A percentile compares a stretch with the other conserved stretches of the same genome.
Evolutionary conservation across 495 filamentous ascomycete genomes (phyloP).

Genomic region (Cercophora scortea): DNA sequence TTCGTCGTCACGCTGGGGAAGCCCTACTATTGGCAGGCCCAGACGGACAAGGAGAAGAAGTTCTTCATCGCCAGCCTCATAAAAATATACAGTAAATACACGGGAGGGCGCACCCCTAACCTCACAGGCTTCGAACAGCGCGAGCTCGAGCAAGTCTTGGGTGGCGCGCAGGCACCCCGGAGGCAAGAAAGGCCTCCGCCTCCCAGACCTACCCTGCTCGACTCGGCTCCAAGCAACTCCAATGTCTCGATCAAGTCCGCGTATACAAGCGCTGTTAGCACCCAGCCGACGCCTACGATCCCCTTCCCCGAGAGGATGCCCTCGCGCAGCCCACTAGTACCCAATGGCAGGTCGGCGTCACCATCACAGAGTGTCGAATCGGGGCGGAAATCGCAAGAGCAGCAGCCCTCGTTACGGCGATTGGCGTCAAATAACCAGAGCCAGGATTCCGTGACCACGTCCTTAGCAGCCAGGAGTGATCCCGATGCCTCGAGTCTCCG

Average conservation of each 20-base stretch:
- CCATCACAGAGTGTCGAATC: constrained; percentile 40
- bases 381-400: constrained; percentile 29
- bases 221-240: constrained; percentile 17
- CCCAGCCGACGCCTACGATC: constrained; percentile 6
- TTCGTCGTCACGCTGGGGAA: constrained; percentile 89
- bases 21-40: constrained; percentile 94
- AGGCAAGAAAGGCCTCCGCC: constrained; percentile 17
- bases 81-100: constrained; percentile 95
- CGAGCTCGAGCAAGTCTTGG: constrained; percentile 65
- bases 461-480: constrained; percentile 37
- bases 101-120: constrained; percentile 71
- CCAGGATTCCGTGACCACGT: constrained; percentile 46
- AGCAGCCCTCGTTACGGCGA: constrained; percentile 32
- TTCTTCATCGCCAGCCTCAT: constrained; percentile 93
- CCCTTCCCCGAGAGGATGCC: constrained; percentile 13
- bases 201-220: constrained; percentile 23
- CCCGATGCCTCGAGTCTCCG: constrained; percentile 38
- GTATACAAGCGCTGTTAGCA: constrained; percentile 14
- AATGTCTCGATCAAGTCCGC: constrained; percentile 19
- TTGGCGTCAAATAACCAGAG: constrained; percentile 44
- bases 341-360: constrained; percentile 21
- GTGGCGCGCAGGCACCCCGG: constrained; percentile 25
- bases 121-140: constrained; percentile 74
- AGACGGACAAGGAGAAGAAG: constrained; percentile 88
- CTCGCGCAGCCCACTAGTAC: constrained; percentile 23